phyloP scores from a whole-genome alignment of 805 yeast genomes.

The Lipomyces mesembrius region DNA sequence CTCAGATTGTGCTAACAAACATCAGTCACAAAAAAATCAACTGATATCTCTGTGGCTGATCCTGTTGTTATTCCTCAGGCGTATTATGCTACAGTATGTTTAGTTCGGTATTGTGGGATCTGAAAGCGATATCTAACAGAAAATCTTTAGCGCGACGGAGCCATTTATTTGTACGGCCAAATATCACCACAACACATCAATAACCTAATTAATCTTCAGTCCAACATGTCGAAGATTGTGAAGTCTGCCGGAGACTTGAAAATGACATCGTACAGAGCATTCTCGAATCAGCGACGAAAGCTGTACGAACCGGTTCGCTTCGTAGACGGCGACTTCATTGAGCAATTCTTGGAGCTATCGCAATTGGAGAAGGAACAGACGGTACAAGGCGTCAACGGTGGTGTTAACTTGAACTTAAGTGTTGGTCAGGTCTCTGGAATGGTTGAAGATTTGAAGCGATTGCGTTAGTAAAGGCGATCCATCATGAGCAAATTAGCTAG shows the following conservation, averaged over 20 bases:
- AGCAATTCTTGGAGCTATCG: slow-evolving; percentile 30
- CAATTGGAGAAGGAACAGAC: slow-evolving; percentile 21
- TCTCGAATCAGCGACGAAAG: slow-evolving; percentile 22
- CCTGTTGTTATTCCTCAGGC: slow-evolving; percentile 31
- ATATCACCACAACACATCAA: slow-evolving; percentile 26
- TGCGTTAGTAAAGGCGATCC: slow-evolving; percentile 19
- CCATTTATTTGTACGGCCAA: slow-evolving; percentile 29
- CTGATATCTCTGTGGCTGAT: slow-evolving; percentile 8
- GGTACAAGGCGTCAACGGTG: slow-evolving; percentile 21
- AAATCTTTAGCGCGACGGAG: slow-evolving; percentile 35
- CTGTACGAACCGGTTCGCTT: slow-evolving; percentile 28
- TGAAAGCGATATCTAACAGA: not conserved
- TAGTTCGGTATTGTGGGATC: not conserved
- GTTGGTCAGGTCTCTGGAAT: slow-evolving; percentile 21
- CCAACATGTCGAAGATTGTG: slow-evolving; percentile 28
- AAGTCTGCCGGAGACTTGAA: slow-evolving; percentile 27
- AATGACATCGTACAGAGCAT: slow-evolving; percentile 22
- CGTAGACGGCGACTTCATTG: slow-evolving; percentile 38
- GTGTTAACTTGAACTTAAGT: slow-evolving; percentile 8
- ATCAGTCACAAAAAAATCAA: slow-evolving; percentile 6
- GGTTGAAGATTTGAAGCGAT: slow-evolving; percentile 34
- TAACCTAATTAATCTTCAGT: slow-evolving; percentile 32
- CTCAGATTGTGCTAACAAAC: not conserved
- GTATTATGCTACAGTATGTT: slow-evolving; percentile 35
- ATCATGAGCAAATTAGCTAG: not conserved